phyloP scores from a whole-genome alignment of 192 early-diverging fungal genomes.

The Entophlyctis luteolus region DNA sequence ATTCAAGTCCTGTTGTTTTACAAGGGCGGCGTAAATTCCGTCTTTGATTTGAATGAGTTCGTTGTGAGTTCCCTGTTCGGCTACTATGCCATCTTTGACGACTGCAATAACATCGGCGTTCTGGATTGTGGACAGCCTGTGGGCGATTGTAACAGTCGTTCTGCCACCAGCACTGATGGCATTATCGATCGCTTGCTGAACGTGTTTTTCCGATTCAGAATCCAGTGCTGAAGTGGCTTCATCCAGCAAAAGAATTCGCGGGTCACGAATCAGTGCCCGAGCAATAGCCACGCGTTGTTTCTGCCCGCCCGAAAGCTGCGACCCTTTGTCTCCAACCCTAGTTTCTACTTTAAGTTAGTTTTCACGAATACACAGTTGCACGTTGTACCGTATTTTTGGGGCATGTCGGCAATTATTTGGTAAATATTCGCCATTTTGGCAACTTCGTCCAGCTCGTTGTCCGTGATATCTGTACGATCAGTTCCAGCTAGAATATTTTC shows the following conservation, averaged over 20 bases:
- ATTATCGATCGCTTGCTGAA: slow-evolving; percentile 61
- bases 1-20: slow-evolving; percentile 49
- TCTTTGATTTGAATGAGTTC: slow-evolving; percentile 53
- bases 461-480: slow-evolving; percentile 25
- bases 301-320: slow-evolving; percentile 46
- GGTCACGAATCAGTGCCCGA: slow-evolving; percentile 56
- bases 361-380: neutral
- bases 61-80: slow-evolving; percentile 60
- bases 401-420: slow-evolving; percentile 67
- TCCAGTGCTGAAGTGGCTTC: slow-evolving; percentile 55
- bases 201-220: slow-evolving; percentile 59
- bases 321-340: slow-evolving; percentile 39
- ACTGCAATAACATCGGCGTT: slow-evolving; percentile 62
- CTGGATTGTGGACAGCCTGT: slow-evolving; percentile 62
- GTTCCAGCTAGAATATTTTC: slow-evolving; percentile 38
- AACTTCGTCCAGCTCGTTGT: slow-evolving; percentile 60
- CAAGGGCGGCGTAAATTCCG: slow-evolving; percentile 47
- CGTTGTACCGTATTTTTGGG: slow-evolving; percentile 56
- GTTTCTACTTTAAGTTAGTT: slow-evolving; percentile 34
- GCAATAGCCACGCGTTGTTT: slow-evolving; percentile 46
- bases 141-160: slow-evolving; percentile 70
- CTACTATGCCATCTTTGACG: slow-evolving; percentile 46
- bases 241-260: slow-evolving; percentile 39
- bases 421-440: slow-evolving; percentile 74
- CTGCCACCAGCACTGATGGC: slow-evolving; percentile 61